These are phyloP conservation scores for Nicotiana undulata DNA, from an alignment of 257 asterid species.

Conservation along the genomic window DNA sequence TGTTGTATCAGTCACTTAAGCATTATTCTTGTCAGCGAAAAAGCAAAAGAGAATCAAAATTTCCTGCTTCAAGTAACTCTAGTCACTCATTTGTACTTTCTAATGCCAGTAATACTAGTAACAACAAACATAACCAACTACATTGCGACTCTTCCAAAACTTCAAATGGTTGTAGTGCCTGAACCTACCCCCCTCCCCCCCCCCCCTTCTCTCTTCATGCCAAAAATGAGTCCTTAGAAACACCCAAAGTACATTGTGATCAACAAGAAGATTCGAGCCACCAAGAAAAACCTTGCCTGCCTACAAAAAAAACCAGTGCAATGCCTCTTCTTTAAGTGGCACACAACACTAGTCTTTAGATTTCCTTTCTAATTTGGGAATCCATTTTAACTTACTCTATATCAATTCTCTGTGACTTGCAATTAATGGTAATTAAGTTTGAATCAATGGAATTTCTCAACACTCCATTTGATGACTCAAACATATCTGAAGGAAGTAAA, in stretches of 20 bases:
- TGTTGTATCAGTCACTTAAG: too few relatives aligned
- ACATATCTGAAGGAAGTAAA: slow-evolving; percentile 10
- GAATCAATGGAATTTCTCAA: slow-evolving; percentile 13
- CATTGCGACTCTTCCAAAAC: too few relatives aligned
- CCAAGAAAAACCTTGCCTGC: slow-evolving; percentile 13
- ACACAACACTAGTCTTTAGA: not conserved
- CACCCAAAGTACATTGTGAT: slow-evolving; percentile 33
- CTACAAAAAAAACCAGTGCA: slow-evolving; percentile 11
- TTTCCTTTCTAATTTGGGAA: not conserved
- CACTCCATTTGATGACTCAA: slow-evolving; percentile 15
- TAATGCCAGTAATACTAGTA: too few relatives aligned
- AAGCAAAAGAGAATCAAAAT: too few relatives aligned
- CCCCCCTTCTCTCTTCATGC: slow-evolving; percentile 38
- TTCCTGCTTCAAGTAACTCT: too few relatives aligned
- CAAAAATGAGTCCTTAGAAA: slow-evolving; percentile 38
- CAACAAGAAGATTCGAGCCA: slow-evolving; percentile 55
- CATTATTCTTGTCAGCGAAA: too few relatives aligned
- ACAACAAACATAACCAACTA: too few relatives aligned
- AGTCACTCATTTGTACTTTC: too few relatives aligned
- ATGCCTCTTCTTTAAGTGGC: not conserved
- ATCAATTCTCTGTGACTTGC: not conserved
- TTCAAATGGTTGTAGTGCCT: too few relatives aligned
- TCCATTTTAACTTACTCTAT: not conserved
- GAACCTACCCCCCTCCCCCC: too few relatives aligned
- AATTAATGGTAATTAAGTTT: slow-evolving; percentile 1